Conservation (phyloP, 371 early-diverging fungal genomes). For the Chytridium lagenaria region DNA sequence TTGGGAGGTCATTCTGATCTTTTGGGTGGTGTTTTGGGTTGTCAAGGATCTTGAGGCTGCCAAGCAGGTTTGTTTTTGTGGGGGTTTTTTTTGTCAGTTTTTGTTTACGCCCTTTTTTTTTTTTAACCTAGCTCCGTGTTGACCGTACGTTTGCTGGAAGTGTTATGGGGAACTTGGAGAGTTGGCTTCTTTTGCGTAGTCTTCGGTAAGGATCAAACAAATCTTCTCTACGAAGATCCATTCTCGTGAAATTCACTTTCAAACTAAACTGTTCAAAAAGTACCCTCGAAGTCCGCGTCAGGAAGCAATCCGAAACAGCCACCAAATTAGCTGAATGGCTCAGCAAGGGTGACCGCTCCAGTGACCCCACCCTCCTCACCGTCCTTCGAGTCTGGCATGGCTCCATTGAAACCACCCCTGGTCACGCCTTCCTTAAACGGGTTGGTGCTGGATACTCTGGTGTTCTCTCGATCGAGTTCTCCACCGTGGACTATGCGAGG, state of each 20-base stretch:
- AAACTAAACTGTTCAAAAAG: conserved; percentile 23
- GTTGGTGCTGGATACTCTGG: conserved; percentile 36
- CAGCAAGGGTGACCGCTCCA: conserved; percentile 12
- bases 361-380: conserved; percentile 25
- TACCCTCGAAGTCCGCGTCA: conserved; percentile 54
- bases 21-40: conserved; percentile 55
- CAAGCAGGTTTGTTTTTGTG: conserved; percentile 22
- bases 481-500: conserved; percentile 33
- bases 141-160: conserved; percentile 51
- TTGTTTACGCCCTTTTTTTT: not conserved
- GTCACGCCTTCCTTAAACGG: conserved; percentile 35
- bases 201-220: conserved; percentile 31
- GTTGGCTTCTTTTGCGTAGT: conserved; percentile 57
- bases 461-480: conserved; percentile 43
- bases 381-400: conserved; percentile 47
- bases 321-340: conserved; percentile 48
- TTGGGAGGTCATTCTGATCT: conserved; percentile 61
- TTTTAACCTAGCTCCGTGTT: conserved; percentile 31
- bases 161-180: conserved; percentile 60
- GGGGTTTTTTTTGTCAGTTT: too few species aligned
- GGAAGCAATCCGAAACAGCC: conserved; percentile 52
- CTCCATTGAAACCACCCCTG: conserved; percentile 27
- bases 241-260: too few species aligned
- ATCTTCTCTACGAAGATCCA: too few species aligned
- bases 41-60: conserved; percentile 38